Conservation (phyloP, 139 green algal genomes). For the Auxenochlorella protothecoides region DNA sequence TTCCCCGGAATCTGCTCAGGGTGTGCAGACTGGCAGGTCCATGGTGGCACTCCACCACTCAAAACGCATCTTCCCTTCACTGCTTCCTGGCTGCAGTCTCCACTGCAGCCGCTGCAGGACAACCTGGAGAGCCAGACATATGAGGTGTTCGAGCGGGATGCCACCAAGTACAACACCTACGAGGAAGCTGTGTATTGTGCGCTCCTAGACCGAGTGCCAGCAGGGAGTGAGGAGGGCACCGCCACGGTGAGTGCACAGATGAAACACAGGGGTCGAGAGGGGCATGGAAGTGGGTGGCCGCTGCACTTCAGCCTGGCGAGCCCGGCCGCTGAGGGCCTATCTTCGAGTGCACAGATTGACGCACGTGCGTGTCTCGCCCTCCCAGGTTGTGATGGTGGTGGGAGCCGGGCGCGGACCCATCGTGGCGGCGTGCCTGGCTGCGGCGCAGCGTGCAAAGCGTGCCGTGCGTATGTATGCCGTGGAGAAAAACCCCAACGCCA, state of each 20-base stretch:
- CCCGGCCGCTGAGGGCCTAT: too few species aligned
- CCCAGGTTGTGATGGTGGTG: constrained; percentile 81
- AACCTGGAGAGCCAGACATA: constrained; percentile 95
- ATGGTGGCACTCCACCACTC: too few species aligned
- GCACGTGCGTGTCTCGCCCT: not conserved
- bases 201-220: constrained; percentile 43
- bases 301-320: too few species aligned
- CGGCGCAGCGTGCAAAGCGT: constrained; percentile 24
- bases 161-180: constrained; percentile 88
- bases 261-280: too few species aligned
- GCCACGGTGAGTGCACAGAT: constrained; percentile 19
- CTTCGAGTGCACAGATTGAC: too few species aligned
- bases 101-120: constrained; percentile 87
- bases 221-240: not conserved
- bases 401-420: constrained; percentile 87
- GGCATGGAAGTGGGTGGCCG: too few species aligned
- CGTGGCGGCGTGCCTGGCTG: constrained; percentile 60
- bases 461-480: constrained; percentile 79
- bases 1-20: too few species aligned
- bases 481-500: constrained; percentile 97
- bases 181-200: constrained; percentile 60
- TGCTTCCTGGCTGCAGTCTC: constrained; percentile 35
- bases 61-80: too few species aligned
- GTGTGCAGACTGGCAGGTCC: too few species aligned
- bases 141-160: constrained; percentile 94